Evolutionary conservation across 495 filamentous ascomycete genomes (phyloP).

Genomic region (Aspergillus homomorphus): DNA sequence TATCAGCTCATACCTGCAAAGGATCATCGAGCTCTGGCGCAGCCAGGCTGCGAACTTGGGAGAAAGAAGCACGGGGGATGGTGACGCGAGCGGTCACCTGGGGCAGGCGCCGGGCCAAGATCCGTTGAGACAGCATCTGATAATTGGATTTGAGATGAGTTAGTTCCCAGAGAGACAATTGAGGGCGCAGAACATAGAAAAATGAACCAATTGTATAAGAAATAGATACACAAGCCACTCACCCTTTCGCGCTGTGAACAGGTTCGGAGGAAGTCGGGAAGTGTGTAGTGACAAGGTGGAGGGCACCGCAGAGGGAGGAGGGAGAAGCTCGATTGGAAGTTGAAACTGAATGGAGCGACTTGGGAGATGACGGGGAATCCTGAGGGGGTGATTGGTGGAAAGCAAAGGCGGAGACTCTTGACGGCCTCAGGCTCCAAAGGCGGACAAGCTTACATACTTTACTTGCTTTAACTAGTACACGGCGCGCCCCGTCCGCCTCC

Average conservation of each 20-base stretch:
- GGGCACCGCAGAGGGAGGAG: slow-evolving; percentile 16
- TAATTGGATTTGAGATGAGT: slow-evolving; percentile 11
- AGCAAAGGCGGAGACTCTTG: neutral
- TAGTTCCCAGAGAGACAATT: neutral
- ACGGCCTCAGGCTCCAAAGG: slow-evolving; percentile 14
- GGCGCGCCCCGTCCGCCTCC: slow-evolving; percentile 20
- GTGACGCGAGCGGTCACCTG: slow-evolving; percentile 45
- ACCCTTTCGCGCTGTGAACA: slow-evolving; percentile 17
- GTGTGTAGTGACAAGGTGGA: neutral
- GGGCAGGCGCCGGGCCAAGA: slow-evolving; percentile 48
- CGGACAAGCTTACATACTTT: slow-evolving; percentile 31
- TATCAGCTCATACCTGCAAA: slow-evolving; percentile 56
- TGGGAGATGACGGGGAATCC: slow-evolving; percentile 30
- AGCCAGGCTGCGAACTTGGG: slow-evolving; percentile 47
- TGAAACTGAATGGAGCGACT: slow-evolving; percentile 25
- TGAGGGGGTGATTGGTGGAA: slow-evolving; percentile 12
- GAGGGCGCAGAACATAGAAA: neutral
- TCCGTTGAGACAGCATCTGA: slow-evolving; percentile 67
- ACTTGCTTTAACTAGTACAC: slow-evolving; percentile 7
- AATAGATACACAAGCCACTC: neutral
- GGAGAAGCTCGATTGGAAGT: slow-evolving; percentile 14
- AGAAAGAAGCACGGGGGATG: slow-evolving; percentile 52
- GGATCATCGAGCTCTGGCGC: slow-evolving; percentile 71
- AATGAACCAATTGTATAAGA: neutral
- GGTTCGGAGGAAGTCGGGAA: neutral